phyloP scores from a whole-genome alignment of 164 flowering plant genomes.

The Brasenia schreberi region DNA sequence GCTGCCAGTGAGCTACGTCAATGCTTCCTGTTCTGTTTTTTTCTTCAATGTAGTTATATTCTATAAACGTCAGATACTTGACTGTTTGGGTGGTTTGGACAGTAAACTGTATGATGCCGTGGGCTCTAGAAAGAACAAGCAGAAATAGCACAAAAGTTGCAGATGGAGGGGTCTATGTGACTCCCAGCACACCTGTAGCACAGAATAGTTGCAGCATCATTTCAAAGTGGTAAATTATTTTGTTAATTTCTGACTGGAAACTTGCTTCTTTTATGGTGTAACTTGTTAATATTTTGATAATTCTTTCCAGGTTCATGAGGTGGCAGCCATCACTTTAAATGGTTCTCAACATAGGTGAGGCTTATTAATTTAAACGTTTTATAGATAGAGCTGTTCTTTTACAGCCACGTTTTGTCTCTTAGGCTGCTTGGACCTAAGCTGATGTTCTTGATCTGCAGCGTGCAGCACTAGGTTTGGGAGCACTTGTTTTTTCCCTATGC shows the following conservation, averaged over 20 bases:
- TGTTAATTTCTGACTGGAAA: background rate
- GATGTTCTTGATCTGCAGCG: background rate
- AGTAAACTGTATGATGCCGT: constrained; percentile 30
- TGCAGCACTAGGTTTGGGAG: background rate
- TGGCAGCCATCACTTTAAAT: constrained; percentile 13
- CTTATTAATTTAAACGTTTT: background rate
- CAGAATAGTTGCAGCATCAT: constrained; percentile 7
- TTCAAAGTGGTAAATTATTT: constrained; percentile 8
- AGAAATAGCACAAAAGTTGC: constrained; percentile 11
- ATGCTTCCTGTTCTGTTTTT: too few species aligned
- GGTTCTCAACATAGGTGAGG: constrained; percentile 27
- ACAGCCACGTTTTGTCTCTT: background rate
- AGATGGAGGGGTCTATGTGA: constrained; percentile 14
- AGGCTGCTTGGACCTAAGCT: background rate
- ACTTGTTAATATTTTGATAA: background rate
- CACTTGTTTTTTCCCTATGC: background rate
- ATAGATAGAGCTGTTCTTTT: background rate
- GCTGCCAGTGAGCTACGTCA: background rate
- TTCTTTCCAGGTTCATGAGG: constrained; percentile 17
- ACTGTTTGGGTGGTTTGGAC: constrained; percentile 6
- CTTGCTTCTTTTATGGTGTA: background rate
- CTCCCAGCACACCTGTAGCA: constrained; percentile 10
- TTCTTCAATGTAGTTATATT: background rate
- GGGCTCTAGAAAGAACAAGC: constrained; percentile 18
- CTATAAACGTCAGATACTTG: background rate